Evolutionary conservation across 23 red algal species (phyloP), one percentile per base, ranked within the genome.

Genomic region (Pyropia haitanensis): DNA sequence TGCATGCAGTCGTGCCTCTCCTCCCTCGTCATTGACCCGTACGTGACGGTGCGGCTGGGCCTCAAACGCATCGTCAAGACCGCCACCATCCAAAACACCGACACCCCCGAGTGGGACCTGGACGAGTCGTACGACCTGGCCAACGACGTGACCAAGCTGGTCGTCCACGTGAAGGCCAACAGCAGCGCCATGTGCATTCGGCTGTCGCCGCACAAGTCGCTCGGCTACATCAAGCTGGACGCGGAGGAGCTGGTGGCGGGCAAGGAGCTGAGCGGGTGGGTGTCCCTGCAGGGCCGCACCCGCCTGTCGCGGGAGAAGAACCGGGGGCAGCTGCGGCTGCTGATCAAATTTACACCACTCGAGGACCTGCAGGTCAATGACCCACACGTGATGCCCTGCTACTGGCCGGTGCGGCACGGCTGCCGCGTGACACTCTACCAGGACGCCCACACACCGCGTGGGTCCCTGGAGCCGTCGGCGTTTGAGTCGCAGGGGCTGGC

Each of bases 11-110:
- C 53, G 28, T 60, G 72, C 60, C 54, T 72, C 21, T 73, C 62
- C 28, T 49, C 51, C 4, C 58, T 60, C 20, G 32, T 69, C 1
- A 59, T 83, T 24, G 73, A 83, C 59, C 79, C 79, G 20, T 83
- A 83, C 56, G 79, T 63, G 49, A 83, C 79, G 39, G 67, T 83
- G 20, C 72, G 56, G 19, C 79, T 83, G 7, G 79, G 60, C 20
- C 71, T 68, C 65, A 83, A 83, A 50, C 79, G 79, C 44, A 24
- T 83, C 27, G 58, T 83, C 33, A 83, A 83, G 59, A 83, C 79
- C 39, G 67, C 63, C 44, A 63, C 69, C 67, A 60, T 83, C 60
- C n/a, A 67, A 18, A 69, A 55, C 54, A 83, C 65, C 18, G 79
- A 83, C 60, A 44, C 34, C 34, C 79, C 79, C 7, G 56, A 48